phyloP scores from a whole-genome alignment of 2,329 filamentous ascomycete species.

The Helotiales sp. region DNA sequence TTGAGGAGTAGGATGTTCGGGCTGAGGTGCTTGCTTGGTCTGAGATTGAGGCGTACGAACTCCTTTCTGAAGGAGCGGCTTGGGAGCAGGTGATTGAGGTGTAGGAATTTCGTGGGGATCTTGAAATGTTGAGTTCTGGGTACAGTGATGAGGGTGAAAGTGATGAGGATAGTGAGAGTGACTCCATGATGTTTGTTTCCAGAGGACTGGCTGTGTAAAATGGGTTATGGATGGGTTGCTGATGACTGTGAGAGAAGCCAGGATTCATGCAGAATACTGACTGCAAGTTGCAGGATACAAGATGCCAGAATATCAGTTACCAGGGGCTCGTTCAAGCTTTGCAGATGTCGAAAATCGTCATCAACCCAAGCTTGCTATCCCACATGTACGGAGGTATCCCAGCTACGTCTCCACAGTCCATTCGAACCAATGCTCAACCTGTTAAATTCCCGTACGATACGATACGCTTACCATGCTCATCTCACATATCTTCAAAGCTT shows the following conservation, averaged over 20 bases:
- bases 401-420: no score
- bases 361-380: background rate
- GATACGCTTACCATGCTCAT: background rate
- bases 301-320: background rate
- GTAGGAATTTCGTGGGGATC: constrained; percentile 22
- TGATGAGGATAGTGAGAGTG: background rate
- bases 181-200: background rate
- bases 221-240: constrained; percentile 6
- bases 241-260: background rate
- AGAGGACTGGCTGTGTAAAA: no score
- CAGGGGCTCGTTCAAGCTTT: no score
- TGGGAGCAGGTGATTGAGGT: constrained; percentile 23
- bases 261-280: no score
- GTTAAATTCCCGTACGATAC: background rate
- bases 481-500: background rate
- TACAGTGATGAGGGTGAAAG: no score
- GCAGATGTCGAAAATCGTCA: no score
- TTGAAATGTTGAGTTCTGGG: background rate
- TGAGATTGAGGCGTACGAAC: constrained; percentile 22
- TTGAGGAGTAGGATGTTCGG: constrained; percentile 42
- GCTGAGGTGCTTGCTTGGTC: constrained; percentile 13
- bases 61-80: constrained; percentile 20
- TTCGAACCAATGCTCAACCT: background rate
- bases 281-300: background rate
- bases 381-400: no score